A percentile compares a stretch with the other conserved stretches of the same genome.
Evolutionary conservation across 768 basidiomycete genomes (phyloP).

Genomic region (Calvatia gigantea): DNA sequence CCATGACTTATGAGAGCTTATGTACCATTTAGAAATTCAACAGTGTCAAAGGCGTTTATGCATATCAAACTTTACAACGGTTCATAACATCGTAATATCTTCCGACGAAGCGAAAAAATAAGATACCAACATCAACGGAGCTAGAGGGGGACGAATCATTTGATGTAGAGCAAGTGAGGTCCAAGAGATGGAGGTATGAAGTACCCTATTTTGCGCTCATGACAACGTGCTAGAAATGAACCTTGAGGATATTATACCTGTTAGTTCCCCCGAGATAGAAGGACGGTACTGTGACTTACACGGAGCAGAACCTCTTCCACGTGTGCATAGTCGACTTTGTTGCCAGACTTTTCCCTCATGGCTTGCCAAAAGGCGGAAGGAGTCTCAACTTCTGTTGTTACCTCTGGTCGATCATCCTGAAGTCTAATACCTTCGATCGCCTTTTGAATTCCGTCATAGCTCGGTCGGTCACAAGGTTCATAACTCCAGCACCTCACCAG

Average conservation of each 20-base stretch:
- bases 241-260: no score
- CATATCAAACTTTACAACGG: slow-evolving; percentile 77
- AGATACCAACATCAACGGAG: no score
- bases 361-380: not conserved
- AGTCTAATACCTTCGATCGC: not conserved
- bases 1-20: not conserved
- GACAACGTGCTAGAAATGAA: no score
- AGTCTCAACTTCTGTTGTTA: not conserved
- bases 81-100: slow-evolving; percentile 26
- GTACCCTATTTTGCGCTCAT: no score
- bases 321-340: not conserved
- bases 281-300: no score
- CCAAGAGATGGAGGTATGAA: no score
- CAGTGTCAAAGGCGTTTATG: slow-evolving; percentile 85
- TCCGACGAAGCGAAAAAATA: no score
- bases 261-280: no score
- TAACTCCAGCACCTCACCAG: not conserved
- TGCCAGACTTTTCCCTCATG: not conserved
- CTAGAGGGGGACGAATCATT: no score
- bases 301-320: not conserved
- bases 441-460: not conserved
- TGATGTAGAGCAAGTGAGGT: no score
- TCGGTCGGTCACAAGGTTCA: not conserved
- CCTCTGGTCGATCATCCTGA: not conserved
- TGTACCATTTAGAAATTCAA: slow-evolving; percentile 57